Base-by-base conservation (phyloP, 768 basidiomycete genomes). In the Lactarius hengduanensis region DNA sequence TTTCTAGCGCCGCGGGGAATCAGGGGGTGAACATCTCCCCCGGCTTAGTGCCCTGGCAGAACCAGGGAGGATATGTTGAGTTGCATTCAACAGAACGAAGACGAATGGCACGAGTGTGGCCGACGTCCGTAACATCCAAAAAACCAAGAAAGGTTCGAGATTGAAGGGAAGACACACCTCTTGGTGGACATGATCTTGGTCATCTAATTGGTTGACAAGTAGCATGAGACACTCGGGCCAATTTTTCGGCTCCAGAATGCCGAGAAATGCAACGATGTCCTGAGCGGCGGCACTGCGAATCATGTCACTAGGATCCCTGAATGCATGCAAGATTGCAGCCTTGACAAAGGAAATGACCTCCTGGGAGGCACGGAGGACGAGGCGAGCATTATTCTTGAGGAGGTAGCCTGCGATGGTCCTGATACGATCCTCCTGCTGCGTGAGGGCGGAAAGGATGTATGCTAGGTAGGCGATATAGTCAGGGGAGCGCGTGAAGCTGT, bases 391-490 rank as follows among this genome's bases (percentile, higher is more conserved):
- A 78, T 99, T 98, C 86, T 99, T 99, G 77, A 99, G 86, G 28
- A 98, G 82, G 73, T 98, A 92, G 53, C 96, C 96, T 30, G 96
- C 96, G 79, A 98, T 96, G 66, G 93, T 92, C 61, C 96, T 87
- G 76, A 96, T 94, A 59, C 91, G 90, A 75, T 94, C 94, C 74
- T 95, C 90, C 78, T 98, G 94, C 67, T 85, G 82, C 2, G 88
- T 82, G 81, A 92, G 79, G 55, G 83, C 82, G 65, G 90, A 87
- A 69, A 98, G 86, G 80, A 98, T 95, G 76, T 96, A 92, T 26
- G 91, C 91, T 69, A 99, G 88, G 84, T 99, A 98, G 64, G 90
- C 95, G 67, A 94, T 89, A 77, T 97, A 98, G 77, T 97, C 94
- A 56, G 95, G 92, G 69, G 89, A 88, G 73, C 88, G 87, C 74